Evolutionary conservation across 805 yeast genomes (phyloP).

Genomic region (Hanseniaspora clermontiae): DNA sequence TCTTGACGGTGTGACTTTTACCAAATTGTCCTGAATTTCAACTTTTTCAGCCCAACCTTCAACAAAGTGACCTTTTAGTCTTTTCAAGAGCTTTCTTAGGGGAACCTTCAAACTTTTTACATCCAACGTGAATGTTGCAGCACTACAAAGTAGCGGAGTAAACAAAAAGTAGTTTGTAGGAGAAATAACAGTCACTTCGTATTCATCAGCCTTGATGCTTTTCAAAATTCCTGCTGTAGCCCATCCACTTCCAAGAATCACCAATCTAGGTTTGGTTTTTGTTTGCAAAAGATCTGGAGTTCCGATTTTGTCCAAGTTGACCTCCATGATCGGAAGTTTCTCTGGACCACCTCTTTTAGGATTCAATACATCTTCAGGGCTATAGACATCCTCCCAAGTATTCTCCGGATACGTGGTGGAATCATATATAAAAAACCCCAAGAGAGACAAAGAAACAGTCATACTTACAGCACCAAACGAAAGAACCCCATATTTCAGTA

Average conservation of each 20-base stretch:
- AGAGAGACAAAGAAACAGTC: conserved; percentile 31
- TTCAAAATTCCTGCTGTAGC: conserved; percentile 51
- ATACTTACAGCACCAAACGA: conserved; percentile 35
- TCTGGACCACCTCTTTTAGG: conserved; percentile 60
- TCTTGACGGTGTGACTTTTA: conserved; percentile 39
- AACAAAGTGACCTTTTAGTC: conserved; percentile 46
- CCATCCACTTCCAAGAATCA: conserved; percentile 60
- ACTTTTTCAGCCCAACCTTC: conserved; percentile 51
- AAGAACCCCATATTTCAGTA: conserved; percentile 22
- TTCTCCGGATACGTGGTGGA: conserved; percentile 46
- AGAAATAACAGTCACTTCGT: conserved; percentile 53
- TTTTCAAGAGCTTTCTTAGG: conserved; percentile 42
- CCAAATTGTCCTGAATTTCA: conserved; percentile 42
- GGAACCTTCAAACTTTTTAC: conserved; percentile 53
- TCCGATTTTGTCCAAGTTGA: conserved; percentile 42
- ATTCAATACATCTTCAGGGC: conserved; percentile 40
- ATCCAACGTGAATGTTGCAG: conserved; percentile 60
- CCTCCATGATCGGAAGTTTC: conserved; percentile 47
- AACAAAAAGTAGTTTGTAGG: conserved; percentile 59
- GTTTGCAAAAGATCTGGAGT: conserved; percentile 18
- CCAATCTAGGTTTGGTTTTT: conserved; percentile 41
- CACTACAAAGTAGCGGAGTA: conserved; percentile 57
- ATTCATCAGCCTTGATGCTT: conserved; percentile 39
- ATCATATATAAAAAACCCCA: conserved; percentile 50
- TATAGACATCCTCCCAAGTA: conserved; percentile 34